Percentiles rank a stretch among this genome's conserved stretches.
phyloP scores from a whole-genome alignment of 257 asterid genomes.

The Osmanthus fragrans region DNA sequence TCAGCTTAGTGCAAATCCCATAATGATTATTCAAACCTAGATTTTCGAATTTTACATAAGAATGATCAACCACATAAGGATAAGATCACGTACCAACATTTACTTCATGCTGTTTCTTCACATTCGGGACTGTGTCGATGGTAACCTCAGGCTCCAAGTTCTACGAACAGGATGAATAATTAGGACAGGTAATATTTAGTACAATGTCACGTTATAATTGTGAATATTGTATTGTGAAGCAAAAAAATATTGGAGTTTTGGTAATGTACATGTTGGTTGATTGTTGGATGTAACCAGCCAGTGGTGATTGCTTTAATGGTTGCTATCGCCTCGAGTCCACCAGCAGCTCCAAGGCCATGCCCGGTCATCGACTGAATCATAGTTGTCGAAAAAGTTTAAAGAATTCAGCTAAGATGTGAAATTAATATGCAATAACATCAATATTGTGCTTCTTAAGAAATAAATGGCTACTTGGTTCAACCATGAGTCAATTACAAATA shows the following conservation, averaged over 20 bases:
- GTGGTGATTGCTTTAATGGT: conserved; percentile 44
- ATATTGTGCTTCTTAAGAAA: not conserved
- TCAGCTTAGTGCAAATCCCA: too few relatives aligned
- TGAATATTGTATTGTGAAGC: not conserved
- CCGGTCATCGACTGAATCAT: conserved; percentile 43
- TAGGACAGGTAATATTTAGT: too few relatives aligned
- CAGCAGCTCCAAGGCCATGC: conserved; percentile 49
- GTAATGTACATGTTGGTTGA: conserved; percentile 39
- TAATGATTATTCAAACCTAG: too few relatives aligned
- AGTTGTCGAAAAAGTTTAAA: not conserved
- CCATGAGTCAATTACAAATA: too few relatives aligned
- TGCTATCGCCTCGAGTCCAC: conserved; percentile 49
- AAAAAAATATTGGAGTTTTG: not conserved
- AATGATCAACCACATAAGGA: not conserved
- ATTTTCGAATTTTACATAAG: too few relatives aligned
- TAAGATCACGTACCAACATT: conserved; percentile 56
- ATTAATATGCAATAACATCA: not conserved
- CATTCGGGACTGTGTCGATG: conserved; percentile 64
- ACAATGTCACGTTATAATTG: not conserved
- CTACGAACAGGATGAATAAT: conserved; percentile 13
- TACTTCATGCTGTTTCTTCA: conserved; percentile 63
- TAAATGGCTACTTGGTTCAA: not conserved
- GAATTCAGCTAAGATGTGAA: not conserved
- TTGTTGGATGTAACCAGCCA: conserved; percentile 50
- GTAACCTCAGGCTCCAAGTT: conserved; percentile 43